Conservation (phyloP, 306 rosid species). For the Corylus avellana region DNA sequence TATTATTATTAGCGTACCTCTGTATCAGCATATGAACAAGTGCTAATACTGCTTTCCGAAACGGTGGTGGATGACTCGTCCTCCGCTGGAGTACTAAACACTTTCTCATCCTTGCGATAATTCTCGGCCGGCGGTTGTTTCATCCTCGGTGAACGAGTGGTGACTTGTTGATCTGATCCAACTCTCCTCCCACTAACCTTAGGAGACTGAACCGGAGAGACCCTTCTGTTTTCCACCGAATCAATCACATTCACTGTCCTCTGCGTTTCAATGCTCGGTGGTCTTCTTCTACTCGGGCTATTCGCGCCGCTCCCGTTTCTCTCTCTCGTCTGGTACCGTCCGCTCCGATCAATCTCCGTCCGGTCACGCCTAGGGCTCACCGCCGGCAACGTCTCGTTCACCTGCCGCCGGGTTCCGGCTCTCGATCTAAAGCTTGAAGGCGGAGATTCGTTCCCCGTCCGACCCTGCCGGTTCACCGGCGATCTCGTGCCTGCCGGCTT, state of each 20-base stretch:
- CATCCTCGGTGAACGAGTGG: conserved; percentile 61
- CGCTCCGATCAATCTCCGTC: conserved; percentile 39
- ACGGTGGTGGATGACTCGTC: conserved; percentile 67
- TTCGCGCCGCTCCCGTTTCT: conserved; percentile 36
- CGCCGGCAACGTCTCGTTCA: conserved; percentile 24
- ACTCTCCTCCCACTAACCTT: conserved; percentile 45
- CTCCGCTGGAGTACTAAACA: conserved; percentile 37
- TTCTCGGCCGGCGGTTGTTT: conserved; percentile 39
- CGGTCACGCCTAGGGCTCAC: conserved; percentile 45
- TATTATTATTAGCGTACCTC: conserved; percentile 48
- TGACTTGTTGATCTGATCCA: conserved; percentile 35
- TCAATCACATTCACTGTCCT: conserved; percentile 36
- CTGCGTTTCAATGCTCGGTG: conserved; percentile 42
- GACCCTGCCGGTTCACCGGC: conserved; percentile 38
- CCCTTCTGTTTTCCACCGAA: conserved; percentile 51
- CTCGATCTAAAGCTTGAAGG: conserved; percentile 49
- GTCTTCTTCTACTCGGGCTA: conserved; percentile 60
- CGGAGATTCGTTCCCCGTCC: conserved; percentile 53
- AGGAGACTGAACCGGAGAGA: conserved; percentile 74
- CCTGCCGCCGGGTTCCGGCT: conserved; percentile 41
- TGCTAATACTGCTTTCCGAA: conserved; percentile 74
- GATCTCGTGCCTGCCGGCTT: conserved; percentile 44
- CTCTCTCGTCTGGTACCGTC: conserved; percentile 37
- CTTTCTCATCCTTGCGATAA: conserved; percentile 33
- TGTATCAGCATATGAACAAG: conserved; percentile 63